Evolutionary conservation across 805 yeast genomes (phyloP).

Genomic region (Hemisphaericaspora nanyangensis): DNA sequence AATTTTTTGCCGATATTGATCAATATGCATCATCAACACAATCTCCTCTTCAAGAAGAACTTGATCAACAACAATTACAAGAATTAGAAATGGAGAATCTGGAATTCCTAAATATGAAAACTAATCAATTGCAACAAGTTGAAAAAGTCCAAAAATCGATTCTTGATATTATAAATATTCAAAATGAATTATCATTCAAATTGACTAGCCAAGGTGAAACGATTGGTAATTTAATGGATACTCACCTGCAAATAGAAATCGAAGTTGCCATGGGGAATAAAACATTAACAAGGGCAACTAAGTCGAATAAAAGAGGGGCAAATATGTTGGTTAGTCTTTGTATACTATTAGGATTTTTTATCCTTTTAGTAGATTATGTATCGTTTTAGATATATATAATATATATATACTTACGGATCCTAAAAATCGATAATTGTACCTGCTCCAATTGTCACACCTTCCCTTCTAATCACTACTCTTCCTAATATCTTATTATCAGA

Average conservation of each 20-base stretch:
- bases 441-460: slow-evolving; percentile 68
- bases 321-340: slow-evolving; percentile 34
- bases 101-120: slow-evolving; percentile 49
- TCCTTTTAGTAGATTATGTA: slow-evolving; percentile 35
- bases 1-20: not conserved
- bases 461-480: slow-evolving; percentile 64
- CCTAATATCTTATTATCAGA: slow-evolving; percentile 52
- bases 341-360: slow-evolving; percentile 29
- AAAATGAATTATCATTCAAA: slow-evolving; percentile 71
- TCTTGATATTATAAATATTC: slow-evolving; percentile 70
- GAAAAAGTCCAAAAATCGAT: slow-evolving; percentile 58
- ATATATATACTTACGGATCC: slow-evolving; percentile 1
- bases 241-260: slow-evolving; percentile 60
- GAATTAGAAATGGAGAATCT: slow-evolving; percentile 57
- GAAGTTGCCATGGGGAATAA: slow-evolving; percentile 72
- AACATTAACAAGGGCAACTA: slow-evolving; percentile 64
- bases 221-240: slow-evolving; percentile 58
- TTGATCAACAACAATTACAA: slow-evolving; percentile 51
- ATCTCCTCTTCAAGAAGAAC: slow-evolving; percentile 3
- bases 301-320: slow-evolving; percentile 50
- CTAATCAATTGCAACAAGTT: slow-evolving; percentile 58
- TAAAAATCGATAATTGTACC: slow-evolving; percentile 39
- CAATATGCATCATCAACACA: not conserved
- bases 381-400: slow-evolving; percentile 11
- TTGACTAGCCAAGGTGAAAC: slow-evolving; percentile 68